Conservation (phyloP, 495 filamentous ascomycete species). For the Margaritispora aquatica region DNA sequence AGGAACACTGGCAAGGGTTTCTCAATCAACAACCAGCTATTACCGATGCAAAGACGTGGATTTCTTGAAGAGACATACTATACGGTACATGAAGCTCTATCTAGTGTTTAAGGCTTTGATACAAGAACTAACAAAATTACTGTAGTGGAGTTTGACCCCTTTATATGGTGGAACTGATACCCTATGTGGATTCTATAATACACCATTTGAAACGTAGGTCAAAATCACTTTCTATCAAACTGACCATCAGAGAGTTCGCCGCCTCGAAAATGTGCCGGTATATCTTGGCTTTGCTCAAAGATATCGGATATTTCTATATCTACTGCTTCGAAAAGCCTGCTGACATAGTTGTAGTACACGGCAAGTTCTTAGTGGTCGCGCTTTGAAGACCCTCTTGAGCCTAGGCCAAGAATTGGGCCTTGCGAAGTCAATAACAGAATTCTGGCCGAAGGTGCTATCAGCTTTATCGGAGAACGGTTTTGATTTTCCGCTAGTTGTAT, state of each 20-base stretch:
- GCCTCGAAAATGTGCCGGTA: too few species aligned
- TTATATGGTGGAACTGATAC: conserved; percentile 51
- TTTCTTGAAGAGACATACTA: conserved; percentile 65
- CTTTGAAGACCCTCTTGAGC: conserved; percentile 54
- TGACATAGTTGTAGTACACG: too few species aligned
- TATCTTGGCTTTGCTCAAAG: too few species aligned
- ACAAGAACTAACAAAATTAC: neutral
- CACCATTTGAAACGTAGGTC: conserved; percentile 63
- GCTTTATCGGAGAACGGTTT: conserved; percentile 52
- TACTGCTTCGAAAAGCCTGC: too few species aligned
- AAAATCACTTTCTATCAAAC: too few species aligned
- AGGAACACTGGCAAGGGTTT: conserved; percentile 11
- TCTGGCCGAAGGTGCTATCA: conserved; percentile 50
- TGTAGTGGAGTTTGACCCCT: conserved; percentile 56
- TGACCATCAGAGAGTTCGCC: too few species aligned
- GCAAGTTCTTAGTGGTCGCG: conserved; percentile 51
- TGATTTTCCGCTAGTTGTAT: conserved; percentile 55
- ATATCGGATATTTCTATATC: too few species aligned
- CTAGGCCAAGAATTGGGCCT: conserved; percentile 58
- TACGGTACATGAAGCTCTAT: conserved; percentile 23
- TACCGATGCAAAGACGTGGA: conserved; percentile 23
- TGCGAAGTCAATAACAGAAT: conserved; percentile 56
- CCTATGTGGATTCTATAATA: conserved; percentile 56
- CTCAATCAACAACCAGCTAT: conserved; percentile 13
- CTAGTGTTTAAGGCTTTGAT: neutral